phyloP scores from a whole-genome alignment of 768 basidiomycete species.

The Tylopilus balloui region DNA sequence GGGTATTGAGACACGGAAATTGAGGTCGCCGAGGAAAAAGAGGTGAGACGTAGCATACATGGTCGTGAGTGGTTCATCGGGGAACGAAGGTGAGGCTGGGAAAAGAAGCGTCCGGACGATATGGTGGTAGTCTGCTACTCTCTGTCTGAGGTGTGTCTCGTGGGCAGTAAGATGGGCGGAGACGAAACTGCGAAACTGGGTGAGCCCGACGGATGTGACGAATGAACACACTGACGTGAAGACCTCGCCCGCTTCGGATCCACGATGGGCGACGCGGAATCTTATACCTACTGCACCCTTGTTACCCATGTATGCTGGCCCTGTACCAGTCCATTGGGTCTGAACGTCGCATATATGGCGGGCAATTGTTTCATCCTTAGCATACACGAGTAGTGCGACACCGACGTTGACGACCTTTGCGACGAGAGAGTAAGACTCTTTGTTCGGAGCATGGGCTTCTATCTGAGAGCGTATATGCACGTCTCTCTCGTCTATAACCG shows the following conservation, averaged over 20 bases:
- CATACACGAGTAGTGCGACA: constrained; percentile 85
- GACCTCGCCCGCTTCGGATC: constrained; percentile 60
- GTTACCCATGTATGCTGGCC: constrained; percentile 81
- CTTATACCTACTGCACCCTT: constrained; percentile 92
- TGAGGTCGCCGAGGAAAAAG: constrained; percentile 92
- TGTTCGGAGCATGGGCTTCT: constrained; percentile 63
- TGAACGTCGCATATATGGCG: constrained; percentile 60
- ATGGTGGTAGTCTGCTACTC: constrained; percentile 75
- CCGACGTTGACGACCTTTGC: constrained; percentile 82
- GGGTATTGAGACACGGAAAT: constrained; percentile 78
- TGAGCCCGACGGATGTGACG: background rate
- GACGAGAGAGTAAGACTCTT: constrained; percentile 73
- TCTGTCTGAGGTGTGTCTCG: constrained; percentile 53
- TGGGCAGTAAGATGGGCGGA: constrained; percentile 90
- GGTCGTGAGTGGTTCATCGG: constrained; percentile 43
- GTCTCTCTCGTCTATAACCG: constrained; percentile 65
- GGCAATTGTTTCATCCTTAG: constrained; percentile 61
- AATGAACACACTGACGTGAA: constrained; percentile 64
- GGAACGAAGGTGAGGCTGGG: constrained; percentile 42
- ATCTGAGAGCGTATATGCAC: constrained; percentile 72
- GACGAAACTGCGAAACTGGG: constrained; percentile 60
- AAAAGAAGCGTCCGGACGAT: constrained; percentile 84
- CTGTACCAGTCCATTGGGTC: constrained; percentile 72
- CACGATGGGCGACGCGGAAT: constrained; percentile 61
- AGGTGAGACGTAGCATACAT: constrained; percentile 86